phyloP scores from a whole-genome alignment of 768 basidiomycete species.

The Gyrodon lividus region DNA sequence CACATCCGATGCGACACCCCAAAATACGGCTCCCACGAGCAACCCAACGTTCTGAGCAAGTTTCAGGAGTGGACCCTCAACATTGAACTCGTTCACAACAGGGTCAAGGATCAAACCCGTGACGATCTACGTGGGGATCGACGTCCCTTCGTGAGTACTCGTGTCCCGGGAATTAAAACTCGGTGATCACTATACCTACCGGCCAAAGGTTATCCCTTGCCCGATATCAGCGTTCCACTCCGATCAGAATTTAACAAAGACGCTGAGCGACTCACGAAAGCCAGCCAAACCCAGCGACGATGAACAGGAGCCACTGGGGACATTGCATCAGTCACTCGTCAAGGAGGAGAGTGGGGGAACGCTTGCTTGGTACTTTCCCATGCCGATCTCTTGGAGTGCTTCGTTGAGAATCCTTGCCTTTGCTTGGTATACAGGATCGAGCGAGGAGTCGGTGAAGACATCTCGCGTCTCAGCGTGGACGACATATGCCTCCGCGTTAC shows the following conservation, averaged over 20 bases:
- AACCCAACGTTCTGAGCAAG: slow-evolving; percentile 73
- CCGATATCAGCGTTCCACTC: background rate
- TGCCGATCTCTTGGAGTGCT: slow-evolving; percentile 65
- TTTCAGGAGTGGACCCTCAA: slow-evolving; percentile 59
- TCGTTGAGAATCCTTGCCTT: slow-evolving; percentile 58
- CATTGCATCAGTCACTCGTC: background rate
- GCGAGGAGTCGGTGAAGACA: slow-evolving; percentile 23
- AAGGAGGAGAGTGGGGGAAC: background rate
- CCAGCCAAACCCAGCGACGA: slow-evolving; percentile 75
- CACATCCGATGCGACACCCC: slow-evolving; percentile 66
- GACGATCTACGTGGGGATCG: slow-evolving; percentile 45
- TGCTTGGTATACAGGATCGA: slow-evolving; percentile 59
- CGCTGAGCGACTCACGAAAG: slow-evolving; percentile 51
- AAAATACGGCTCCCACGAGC: slow-evolving; percentile 65
- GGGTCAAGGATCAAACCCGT: slow-evolving; percentile 65
- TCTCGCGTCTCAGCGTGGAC: slow-evolving; percentile 18
- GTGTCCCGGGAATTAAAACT: background rate
- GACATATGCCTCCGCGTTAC: background rate
- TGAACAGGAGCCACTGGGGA: slow-evolving; percentile 57
- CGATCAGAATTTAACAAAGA: background rate
- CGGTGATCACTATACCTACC: slow-evolving; percentile 36
- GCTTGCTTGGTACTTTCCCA: slow-evolving; percentile 65
- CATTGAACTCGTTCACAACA: slow-evolving; percentile 63
- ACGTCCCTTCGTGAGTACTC: background rate
- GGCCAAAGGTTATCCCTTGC: slow-evolving; percentile 72